Base-by-base conservation (phyloP, 306 rosid genomes). In the Ormosia emarginata region DNA sequence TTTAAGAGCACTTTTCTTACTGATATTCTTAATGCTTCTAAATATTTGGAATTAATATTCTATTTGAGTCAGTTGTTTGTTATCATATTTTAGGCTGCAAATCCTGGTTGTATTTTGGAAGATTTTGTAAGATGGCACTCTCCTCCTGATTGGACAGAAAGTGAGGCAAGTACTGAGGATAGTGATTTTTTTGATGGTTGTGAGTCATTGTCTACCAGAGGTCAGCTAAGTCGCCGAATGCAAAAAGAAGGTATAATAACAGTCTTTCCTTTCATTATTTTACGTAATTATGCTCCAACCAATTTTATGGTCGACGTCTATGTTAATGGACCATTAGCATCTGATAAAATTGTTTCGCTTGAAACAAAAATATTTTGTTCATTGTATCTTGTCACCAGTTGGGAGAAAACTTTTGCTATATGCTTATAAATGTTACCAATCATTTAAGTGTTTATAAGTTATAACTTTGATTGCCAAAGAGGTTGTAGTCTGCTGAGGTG, bases 121-220 rank as follows among this genome's bases (percentile, higher is more conserved):
- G 99, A 96, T 84, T 96, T 96, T 83, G 98, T 96, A 61, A 88
- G 99, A 89, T 96, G 99, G 99, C 90, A 93, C 87, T 96, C 99
- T 78, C 99, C 99, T 80, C 99, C 99, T 72, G 99, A 96, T 85
- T 96, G 99, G 99, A 87, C 84, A 2, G 98, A 86, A 79, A 82
- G 80, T 79, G 96, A 91, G 85, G 84, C 82, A 68, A 80, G 59
- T 84, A 36, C 8, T 3, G 94, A 86, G 50, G 89, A 72, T 56
- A 56, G 50, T 67, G 89, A 80, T 46, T 81, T 79, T 78, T 49
- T 79, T 30, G 78, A 86, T 81, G 72, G 85, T 59, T 61, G 80
- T n/a, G 94, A 91, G 56, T 66, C 83, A 40, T 61, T 65, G 83
- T 81, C 92, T 59, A 71, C 83, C 72, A 90, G 79, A 82, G 99